Evolutionary conservation across 345 rosid species (phyloP).

Genomic region (Salix suchowensis): DNA sequence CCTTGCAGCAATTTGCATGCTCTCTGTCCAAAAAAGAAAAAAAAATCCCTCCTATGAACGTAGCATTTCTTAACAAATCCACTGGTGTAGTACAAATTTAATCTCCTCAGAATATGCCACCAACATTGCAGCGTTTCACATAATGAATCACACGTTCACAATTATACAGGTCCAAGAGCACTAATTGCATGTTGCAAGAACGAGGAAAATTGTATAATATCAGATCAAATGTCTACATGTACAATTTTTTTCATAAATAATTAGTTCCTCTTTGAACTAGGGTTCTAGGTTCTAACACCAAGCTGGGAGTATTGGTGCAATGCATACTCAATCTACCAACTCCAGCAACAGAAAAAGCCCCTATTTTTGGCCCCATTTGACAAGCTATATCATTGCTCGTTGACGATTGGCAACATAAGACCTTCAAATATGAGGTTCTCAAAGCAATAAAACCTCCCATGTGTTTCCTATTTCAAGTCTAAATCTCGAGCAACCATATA

Average conservation of each 20-base stretch:
- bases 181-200: not conserved
- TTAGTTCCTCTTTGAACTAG: not conserved
- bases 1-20: not conserved
- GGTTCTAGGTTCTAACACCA: not conserved
- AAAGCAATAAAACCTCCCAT: not conserved
- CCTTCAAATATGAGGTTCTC: not conserved
- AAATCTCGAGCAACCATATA: not conserved
- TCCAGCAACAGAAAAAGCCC: not conserved
- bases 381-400: not conserved
- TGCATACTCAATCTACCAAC: not conserved
- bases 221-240: not conserved
- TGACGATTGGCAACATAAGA: not conserved
- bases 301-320: not conserved
- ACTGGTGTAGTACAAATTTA: not conserved
- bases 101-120: not conserved
- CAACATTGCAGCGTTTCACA: not conserved
- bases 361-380: not conserved
- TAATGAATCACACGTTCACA: not conserved
- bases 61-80: not conserved
- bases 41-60: not conserved
- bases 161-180: not conserved
- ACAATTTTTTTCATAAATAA: not conserved
- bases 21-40: not conserved
- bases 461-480: not conserved
- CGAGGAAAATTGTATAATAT: not conserved